Evolutionary conservation across 176 grass and related monocot genomes (phyloP).

Genomic region (Juncus effusus): DNA sequence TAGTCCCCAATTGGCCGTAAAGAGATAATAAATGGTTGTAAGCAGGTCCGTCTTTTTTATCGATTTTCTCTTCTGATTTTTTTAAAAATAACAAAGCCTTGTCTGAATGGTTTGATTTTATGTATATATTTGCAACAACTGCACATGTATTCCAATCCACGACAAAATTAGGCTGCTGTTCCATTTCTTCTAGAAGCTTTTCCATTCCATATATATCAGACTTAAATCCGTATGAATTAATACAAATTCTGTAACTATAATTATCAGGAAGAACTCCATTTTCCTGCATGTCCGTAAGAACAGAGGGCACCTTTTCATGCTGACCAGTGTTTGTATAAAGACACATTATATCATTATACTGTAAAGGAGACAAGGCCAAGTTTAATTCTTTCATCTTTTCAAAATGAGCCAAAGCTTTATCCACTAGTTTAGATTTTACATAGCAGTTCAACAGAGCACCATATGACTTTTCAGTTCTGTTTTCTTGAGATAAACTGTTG

Average conservation of each 20-base stretch:
- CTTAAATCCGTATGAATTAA: constrained; percentile 58
- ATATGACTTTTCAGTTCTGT: constrained; percentile 61
- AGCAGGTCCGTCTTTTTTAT: constrained; percentile 32
- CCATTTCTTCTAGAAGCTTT: constrained; percentile 77
- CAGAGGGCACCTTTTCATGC: constrained; percentile 67
- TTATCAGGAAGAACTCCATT: constrained; percentile 66
- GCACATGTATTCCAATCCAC: constrained; percentile 85
- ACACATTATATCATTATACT: constrained; percentile 81
- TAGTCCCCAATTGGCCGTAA: constrained; percentile 43
- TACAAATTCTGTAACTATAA: constrained; percentile 86
- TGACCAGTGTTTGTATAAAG: constrained; percentile 63
- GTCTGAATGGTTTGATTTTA: constrained; percentile 45
- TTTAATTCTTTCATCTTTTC: constrained; percentile 69
- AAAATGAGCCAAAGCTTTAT: constrained; percentile 68
- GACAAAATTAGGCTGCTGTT: constrained; percentile 75
- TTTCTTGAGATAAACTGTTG: constrained; percentile 43
- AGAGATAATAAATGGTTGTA: constrained; percentile 70
- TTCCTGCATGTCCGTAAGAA: constrained; percentile 68
- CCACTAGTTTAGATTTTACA: constrained; percentile 41
- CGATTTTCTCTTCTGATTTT: constrained; percentile 70
- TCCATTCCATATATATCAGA: constrained; percentile 76
- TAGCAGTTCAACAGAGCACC: constrained; percentile 84
- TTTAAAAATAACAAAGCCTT: constrained; percentile 55
- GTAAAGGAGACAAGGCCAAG: constrained; percentile 41
- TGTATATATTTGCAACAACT: constrained; percentile 62